Evolutionary conservation across 768 basidiomycete species (phyloP).

Genomic region (Boletus subcaerulescens): DNA sequence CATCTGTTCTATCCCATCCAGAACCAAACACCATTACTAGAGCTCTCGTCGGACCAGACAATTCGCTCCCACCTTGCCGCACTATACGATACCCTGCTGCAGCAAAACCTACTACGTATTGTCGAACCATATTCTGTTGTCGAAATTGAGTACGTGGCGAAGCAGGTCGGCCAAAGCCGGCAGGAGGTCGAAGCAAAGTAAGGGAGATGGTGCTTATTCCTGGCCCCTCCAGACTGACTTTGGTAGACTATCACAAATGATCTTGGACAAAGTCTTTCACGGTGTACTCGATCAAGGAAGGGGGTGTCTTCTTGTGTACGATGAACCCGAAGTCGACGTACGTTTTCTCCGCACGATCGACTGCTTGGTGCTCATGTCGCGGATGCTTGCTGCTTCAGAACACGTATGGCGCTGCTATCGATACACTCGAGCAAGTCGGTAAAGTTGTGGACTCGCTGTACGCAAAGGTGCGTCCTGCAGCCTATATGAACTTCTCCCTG

Average conservation of each 20-base stretch:
- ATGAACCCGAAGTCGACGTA: conserved; percentile 82
- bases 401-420: conserved; percentile 84
- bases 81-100: conserved; percentile 92
- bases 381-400: conserved; percentile 46
- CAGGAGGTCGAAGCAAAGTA: conserved; percentile 91
- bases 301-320: conserved; percentile 89
- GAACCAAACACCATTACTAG: conserved; percentile 37
- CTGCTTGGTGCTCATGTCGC: conserved; percentile 1
- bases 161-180: conserved; percentile 80
- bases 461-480: conserved; percentile 56
- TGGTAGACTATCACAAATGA: conserved; percentile 91
- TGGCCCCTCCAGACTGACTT: conserved; percentile 1
- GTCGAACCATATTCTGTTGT: conserved; percentile 95
- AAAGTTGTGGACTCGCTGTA: conserved; percentile 95
- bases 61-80: conserved; percentile 93
- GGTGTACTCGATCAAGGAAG: conserved; percentile 97
- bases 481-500: not conserved
- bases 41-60: conserved; percentile 92
- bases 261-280: conserved; percentile 89
- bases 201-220: conserved; percentile 22
- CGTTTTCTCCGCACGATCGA: conserved; percentile 29
- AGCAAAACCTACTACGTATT: conserved; percentile 92
- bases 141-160: conserved; percentile 86
- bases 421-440: conserved; percentile 84
- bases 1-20: not conserved